Evolutionary conservation across 1,139 yeast genomes (phyloP).

Genomic region (Yamadazyma blattariae): DNA sequence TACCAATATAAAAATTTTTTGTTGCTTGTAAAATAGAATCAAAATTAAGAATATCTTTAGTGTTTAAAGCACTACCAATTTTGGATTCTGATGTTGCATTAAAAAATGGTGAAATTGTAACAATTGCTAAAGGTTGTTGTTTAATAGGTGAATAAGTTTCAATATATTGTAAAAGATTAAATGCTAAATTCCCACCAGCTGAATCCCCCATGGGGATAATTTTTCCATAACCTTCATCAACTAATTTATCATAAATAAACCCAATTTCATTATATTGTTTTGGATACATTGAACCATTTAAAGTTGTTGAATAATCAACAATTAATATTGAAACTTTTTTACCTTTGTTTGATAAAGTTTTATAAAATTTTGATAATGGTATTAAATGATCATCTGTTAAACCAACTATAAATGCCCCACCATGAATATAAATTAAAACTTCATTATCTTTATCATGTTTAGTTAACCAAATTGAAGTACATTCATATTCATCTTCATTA

Average conservation of each 20-base stretch:
- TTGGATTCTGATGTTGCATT: slow-evolving; percentile 3
- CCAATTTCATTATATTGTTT: slow-evolving; percentile 34
- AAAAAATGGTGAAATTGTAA: slow-evolving; percentile 9
- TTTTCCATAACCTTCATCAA: slow-evolving; percentile 24
- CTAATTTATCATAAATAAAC: slow-evolving; percentile 23
- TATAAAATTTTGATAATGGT: slow-evolving; percentile 16
- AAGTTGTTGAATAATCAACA: slow-evolving; percentile 39
- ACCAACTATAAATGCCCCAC: slow-evolving; percentile 42
- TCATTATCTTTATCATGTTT: slow-evolving; percentile 1
- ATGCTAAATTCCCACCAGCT: slow-evolving; percentile 41
- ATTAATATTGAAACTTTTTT: slow-evolving; percentile 23
- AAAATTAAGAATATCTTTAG: background rate
- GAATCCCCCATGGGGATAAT: slow-evolving; percentile 42
- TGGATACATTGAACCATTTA: slow-evolving; percentile 26
- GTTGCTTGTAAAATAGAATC: slow-evolving; percentile 6
- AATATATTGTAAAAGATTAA: slow-evolving; percentile 13
- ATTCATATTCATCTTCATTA: background rate
- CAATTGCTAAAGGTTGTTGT: slow-evolving; percentile 5
- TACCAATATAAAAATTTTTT: slow-evolving; percentile 6
- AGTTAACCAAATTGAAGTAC: slow-evolving; percentile 5
- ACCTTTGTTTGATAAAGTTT: slow-evolving; percentile 13
- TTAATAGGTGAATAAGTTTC: slow-evolving; percentile 1
- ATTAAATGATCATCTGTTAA: slow-evolving; percentile 25
- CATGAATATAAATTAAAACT: slow-evolving; percentile 29
- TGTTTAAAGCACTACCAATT: slow-evolving; percentile 4